Percentiles rank a stretch among this genome's conserved stretches.
Evolutionary conservation across 805 yeast species (phyloP).

Genomic region (Pichia paraexigua): DNA sequence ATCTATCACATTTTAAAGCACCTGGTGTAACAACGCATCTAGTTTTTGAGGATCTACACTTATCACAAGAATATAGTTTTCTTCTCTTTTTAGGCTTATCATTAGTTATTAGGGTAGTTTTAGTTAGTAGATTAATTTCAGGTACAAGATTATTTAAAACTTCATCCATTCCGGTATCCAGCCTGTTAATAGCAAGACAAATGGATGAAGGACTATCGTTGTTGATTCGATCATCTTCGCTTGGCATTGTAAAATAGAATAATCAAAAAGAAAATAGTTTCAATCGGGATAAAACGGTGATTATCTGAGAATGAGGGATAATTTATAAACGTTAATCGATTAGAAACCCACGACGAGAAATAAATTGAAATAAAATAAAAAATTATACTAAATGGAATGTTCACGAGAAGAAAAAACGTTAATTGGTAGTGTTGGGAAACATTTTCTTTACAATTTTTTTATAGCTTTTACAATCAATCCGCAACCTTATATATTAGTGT

Average conservation of each 20-base stretch:
- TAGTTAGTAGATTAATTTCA: neutral
- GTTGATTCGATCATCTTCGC: neutral
- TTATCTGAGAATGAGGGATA: too few species aligned
- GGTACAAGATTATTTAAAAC: neutral
- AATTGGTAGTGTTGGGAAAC: too few species aligned
- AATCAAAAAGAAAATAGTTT: too few species aligned
- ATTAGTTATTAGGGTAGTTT: neutral
- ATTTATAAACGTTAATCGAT: too few species aligned
- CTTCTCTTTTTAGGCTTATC: slow-evolving; percentile 16
- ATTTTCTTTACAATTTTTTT: too few species aligned
- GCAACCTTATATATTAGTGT: too few species aligned
- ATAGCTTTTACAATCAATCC: too few species aligned
- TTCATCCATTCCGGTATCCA: neutral
- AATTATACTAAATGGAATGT: too few species aligned
- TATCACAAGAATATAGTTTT: slow-evolving; percentile 35
- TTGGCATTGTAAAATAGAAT: neutral
- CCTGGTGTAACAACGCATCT: slow-evolving; percentile 45
- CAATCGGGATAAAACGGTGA: too few species aligned
- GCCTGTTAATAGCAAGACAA: neutral
- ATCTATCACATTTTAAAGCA: slow-evolving; percentile 42
- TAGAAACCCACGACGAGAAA: too few species aligned
- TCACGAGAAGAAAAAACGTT: too few species aligned
- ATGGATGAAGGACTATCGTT: neutral
- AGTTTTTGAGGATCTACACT: slow-evolving; percentile 49
- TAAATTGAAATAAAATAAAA: too few species aligned